Conservation (phyloP, 495 filamentous ascomycete genomes). For the Podospora pseudopauciseta region DNA sequence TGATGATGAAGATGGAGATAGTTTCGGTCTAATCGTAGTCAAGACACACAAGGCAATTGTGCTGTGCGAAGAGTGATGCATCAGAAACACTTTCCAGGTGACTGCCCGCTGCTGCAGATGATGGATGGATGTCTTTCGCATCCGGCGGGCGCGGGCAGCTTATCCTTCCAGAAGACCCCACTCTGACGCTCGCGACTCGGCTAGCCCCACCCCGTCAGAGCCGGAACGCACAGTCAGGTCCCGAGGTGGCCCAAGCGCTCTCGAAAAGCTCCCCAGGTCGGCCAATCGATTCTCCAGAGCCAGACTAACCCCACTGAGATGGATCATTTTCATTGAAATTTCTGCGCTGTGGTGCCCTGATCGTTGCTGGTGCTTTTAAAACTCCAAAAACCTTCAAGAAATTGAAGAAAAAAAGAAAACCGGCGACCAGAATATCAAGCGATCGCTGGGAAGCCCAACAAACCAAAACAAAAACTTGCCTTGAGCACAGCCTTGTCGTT, state of each 20-base stretch:
- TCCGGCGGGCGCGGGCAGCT: neutral
- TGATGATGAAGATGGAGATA: neutral
- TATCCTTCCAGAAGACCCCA: neutral
- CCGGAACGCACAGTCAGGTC: neutral
- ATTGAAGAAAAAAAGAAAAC: slow-evolving; percentile 5
- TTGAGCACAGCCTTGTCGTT: neutral
- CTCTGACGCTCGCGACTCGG: neutral
- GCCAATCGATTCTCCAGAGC: slow-evolving; percentile 11
- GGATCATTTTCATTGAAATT: neutral
- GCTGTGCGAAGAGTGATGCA: neutral
- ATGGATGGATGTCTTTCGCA: neutral
- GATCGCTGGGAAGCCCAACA: slow-evolving; percentile 18
- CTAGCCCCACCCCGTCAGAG: neutral
- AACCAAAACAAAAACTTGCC: neutral
- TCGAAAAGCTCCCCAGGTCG: neutral
- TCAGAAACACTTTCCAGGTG: neutral
- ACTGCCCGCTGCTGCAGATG: too few species aligned
- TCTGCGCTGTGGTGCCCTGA: neutral
- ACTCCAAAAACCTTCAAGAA: neutral
- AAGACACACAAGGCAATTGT: neutral
- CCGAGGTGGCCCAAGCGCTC: neutral
- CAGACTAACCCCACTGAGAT: neutral
- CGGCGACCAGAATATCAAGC: slow-evolving; percentile 26
- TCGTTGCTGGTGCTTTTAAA: neutral
- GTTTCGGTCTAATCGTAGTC: neutral